A percentile compares a stretch with the other conserved stretches of the same genome.
phyloP scores from a whole-genome alignment of 192 early-diverging fungal genomes.

The Coemansia sp. region DNA sequence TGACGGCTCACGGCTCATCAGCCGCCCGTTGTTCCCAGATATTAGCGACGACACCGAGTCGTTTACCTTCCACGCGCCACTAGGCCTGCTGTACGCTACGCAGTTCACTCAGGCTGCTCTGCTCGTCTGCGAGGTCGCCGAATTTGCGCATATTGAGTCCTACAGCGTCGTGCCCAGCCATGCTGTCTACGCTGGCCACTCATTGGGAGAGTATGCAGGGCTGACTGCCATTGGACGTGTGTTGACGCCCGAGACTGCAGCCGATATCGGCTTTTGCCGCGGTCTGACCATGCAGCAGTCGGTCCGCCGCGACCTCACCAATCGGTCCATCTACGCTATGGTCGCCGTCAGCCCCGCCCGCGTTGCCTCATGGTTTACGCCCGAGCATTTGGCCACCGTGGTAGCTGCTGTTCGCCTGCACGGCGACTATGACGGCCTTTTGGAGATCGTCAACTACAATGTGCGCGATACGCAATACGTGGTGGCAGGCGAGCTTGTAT shows the following conservation, averaged over 20 bases:
- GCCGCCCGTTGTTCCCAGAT: conserved; percentile 84
- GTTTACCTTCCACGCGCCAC: conserved; percentile 86
- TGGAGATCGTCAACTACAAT: conserved; percentile 97
- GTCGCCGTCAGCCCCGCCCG: conserved; percentile 91
- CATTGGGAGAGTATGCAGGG: conserved; percentile 93
- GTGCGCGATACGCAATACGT: conserved; percentile 98
- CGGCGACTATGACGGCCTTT: conserved; percentile 62
- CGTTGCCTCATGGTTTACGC: conserved; percentile 80
- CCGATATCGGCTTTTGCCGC: conserved; percentile 95
- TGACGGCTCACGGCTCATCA: conserved; percentile 67
- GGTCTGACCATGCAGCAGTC: conserved; percentile 98
- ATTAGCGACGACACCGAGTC: conserved; percentile 77
- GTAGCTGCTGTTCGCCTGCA: conserved; percentile 82
- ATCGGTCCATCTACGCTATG: conserved; percentile 95
- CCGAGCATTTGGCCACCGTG: conserved; percentile 68
- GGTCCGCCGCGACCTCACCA: conserved; percentile 79
- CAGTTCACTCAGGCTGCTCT: conserved; percentile 95
- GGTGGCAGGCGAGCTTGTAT: conserved; percentile 80
- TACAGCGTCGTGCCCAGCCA: conserved; percentile 84
- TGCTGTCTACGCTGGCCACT: conserved; percentile 92
- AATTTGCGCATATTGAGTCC: conserved; percentile 85
- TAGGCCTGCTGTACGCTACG: conserved; percentile 86
- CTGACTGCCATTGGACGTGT: conserved; percentile 87
- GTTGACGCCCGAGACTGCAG: conserved; percentile 76
- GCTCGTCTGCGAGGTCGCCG: conserved; percentile 88